Conservation (phyloP, 2,329 filamentous ascomycete genomes). For the Fusarium virguliforme region DNA sequence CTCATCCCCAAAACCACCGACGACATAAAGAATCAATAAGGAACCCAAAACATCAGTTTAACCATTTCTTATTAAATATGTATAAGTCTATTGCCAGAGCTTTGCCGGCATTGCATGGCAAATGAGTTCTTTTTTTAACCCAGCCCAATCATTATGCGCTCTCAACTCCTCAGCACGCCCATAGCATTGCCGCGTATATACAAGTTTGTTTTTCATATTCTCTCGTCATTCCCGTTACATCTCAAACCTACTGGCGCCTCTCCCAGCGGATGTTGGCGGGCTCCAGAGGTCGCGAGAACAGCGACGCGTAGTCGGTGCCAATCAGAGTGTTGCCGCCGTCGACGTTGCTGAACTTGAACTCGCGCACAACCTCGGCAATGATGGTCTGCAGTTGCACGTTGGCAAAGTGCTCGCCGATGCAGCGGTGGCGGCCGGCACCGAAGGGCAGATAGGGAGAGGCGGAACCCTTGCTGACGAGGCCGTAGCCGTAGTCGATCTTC, state of each 20-base stretch:
- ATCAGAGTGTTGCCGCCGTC: slow-evolving; percentile 80
- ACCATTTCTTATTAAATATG: slow-evolving; percentile 49
- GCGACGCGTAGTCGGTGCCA: slow-evolving; percentile 77
- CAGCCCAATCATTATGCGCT: slow-evolving; percentile 48
- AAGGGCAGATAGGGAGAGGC: slow-evolving; percentile 94
- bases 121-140: slow-evolving; percentile 46
- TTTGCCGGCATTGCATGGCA: slow-evolving; percentile 43
- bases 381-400: slow-evolving; percentile 94
- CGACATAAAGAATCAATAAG: not conserved
- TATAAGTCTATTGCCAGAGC: slow-evolving; percentile 47
- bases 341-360: slow-evolving; percentile 85
- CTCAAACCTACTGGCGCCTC: slow-evolving; percentile 66
- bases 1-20: slow-evolving; percentile 7
- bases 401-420: slow-evolving; percentile 97
- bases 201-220: slow-evolving; percentile 42
- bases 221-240: slow-evolving; percentile 29
- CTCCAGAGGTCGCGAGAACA: slow-evolving; percentile 82
- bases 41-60: slow-evolving; percentile 33
- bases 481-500: slow-evolving; percentile 94
- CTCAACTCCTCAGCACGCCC: slow-evolving; percentile 49
- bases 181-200: slow-evolving; percentile 51
- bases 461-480: slow-evolving; percentile 91
- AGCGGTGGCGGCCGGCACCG: slow-evolving; percentile 91
- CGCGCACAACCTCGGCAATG: slow-evolving; percentile 80
- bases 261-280: slow-evolving; percentile 84